Evolutionary conservation across 2,329 filamentous ascomycete species (phyloP).

Genomic region (Ophiosphaerella korrae): DNA sequence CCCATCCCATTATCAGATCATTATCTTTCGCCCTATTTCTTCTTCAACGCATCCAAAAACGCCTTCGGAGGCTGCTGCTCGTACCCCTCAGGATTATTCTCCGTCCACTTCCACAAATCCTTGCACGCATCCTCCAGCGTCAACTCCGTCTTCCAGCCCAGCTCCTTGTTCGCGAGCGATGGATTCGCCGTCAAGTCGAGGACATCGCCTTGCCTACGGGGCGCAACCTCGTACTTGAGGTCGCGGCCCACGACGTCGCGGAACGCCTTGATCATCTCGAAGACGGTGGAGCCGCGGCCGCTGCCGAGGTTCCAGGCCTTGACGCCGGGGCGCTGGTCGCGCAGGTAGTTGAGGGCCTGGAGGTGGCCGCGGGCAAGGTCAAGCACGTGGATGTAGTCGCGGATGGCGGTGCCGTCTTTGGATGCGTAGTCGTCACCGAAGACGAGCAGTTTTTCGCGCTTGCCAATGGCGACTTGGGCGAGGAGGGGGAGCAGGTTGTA

Average conservation of each 20-base stretch:
- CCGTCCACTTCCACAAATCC: slow-evolving; percentile 95
- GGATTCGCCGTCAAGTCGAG: slow-evolving; percentile 94
- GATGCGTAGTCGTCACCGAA: slow-evolving; percentile 95
- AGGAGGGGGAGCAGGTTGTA: slow-evolving; percentile 95
- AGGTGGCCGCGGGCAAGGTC: slow-evolving; percentile 87
- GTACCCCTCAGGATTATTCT: slow-evolving; percentile 96
- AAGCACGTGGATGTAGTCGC: slow-evolving; percentile 97
- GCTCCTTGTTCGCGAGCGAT: slow-evolving; percentile 81
- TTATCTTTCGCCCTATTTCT: slow-evolving; percentile 2
- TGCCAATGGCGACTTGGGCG: slow-evolving; percentile 93
- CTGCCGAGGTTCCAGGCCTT: slow-evolving; percentile 97
- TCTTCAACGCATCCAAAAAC: slow-evolving; percentile 65
- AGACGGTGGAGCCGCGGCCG: slow-evolving; percentile 91
- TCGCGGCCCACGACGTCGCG: slow-evolving; percentile 82
- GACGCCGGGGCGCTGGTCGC: slow-evolving; percentile 82
- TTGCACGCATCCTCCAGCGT: slow-evolving; percentile 91
- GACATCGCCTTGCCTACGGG: slow-evolving; percentile 84
- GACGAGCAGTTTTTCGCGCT: slow-evolving; percentile 90
- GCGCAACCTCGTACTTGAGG: slow-evolving; percentile 84
- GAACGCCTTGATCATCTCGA: slow-evolving; percentile 97
- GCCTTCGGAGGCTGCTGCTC: slow-evolving; percentile 85
- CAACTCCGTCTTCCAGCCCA: slow-evolving; percentile 88
- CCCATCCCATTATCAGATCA: not conserved
- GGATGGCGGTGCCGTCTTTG: slow-evolving; percentile 88
- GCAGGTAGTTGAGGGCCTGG: slow-evolving; percentile 87